Evolutionary conservation across 2,329 filamentous ascomycete genomes (phyloP).

Genomic region (Botrytis hyacinthi): DNA sequence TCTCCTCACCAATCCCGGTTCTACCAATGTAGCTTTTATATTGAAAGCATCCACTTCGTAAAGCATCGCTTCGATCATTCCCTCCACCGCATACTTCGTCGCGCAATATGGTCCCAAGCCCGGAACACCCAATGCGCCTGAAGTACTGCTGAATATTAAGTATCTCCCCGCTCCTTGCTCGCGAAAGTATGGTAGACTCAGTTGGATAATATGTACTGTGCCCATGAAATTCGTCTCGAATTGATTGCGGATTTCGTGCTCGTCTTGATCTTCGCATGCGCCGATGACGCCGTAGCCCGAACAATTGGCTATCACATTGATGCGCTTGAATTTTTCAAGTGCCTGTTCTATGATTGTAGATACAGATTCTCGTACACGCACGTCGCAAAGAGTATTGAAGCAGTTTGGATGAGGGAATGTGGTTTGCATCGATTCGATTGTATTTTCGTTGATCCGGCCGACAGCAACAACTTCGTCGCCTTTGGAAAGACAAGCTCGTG

Average conservation of each 20-base stretch:
- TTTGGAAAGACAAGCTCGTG: conserved; percentile 75
- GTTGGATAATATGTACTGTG: conserved; percentile 87
- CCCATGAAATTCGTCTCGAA: conserved; percentile 99
- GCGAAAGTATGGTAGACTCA: conserved; percentile 84
- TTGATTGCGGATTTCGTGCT: conserved; percentile 90
- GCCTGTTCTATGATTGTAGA: conserved; percentile 66
- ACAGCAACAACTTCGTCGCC: conserved; percentile 85
- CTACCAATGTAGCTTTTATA: conserved; percentile 89
- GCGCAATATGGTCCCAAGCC: conserved; percentile 93
- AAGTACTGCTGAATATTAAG: conserved; percentile 90
- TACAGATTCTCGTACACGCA: conserved; percentile 78
- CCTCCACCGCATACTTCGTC: conserved; percentile 95
- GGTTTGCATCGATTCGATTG: conserved; percentile 66
- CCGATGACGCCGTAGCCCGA: conserved; percentile 95
- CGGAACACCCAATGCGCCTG: conserved; percentile 88
- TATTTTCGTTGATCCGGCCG: conserved; percentile 77
- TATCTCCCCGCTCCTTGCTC: conserved; percentile 75
- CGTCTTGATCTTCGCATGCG: conserved; percentile 94
- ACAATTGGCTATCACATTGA: conserved; percentile 91
- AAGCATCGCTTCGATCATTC: conserved; percentile 91
- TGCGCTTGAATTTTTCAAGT: conserved; percentile 71
- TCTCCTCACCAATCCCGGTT: conserved; percentile 82
- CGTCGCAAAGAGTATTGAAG: conserved; percentile 83
- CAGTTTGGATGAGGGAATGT: conserved; percentile 65
- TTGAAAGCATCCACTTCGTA: conserved; percentile 93